These are phyloP conservation scores for Apiospora pterosperma DNA, from an alignment of 2,329 filamentous ascomycete genomes.

Conservation along the genomic window DNA sequence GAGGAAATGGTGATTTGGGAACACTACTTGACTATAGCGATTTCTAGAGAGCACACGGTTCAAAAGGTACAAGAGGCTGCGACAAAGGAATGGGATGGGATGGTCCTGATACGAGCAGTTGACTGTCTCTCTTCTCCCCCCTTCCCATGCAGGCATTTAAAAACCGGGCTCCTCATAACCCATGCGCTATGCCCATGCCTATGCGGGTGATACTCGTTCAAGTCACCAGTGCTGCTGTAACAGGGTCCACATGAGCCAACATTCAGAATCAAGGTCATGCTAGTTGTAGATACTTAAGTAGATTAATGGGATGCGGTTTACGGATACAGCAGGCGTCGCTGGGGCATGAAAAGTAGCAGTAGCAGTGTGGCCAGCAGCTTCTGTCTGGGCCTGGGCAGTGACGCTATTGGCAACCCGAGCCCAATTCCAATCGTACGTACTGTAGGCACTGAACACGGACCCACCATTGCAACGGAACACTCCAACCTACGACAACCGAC, in stretches of 20 bases:
- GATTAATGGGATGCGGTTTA: not conserved
- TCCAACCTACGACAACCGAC: conserved; percentile 1
- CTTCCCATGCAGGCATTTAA: not conserved
- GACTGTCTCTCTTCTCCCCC: not conserved
- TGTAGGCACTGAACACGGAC: not conserved
- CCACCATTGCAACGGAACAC: not conserved
- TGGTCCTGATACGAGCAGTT: not conserved
- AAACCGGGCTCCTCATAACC: not conserved
- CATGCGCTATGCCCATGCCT: not conserved
- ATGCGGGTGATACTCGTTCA: not conserved
- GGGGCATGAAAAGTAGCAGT: too few relatives aligned
- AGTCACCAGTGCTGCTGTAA: not conserved
- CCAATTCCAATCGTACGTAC: not conserved
- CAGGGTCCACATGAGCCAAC: not conserved
- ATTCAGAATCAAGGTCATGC: not conserved
- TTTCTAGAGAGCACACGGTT: not conserved
- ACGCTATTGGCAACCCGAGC: too few relatives aligned
- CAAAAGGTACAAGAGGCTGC: not conserved
- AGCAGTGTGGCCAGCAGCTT: too few relatives aligned
- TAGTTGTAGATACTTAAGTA: too few relatives aligned
- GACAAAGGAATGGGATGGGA: not conserved
- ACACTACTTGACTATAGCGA: not conserved
- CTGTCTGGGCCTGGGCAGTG: too few relatives aligned
- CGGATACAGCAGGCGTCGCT: too few relatives aligned
- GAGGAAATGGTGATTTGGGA: not conserved